Conservation (phyloP, 192 early-diverging fungal genomes). For the Podila verticillata region DNA sequence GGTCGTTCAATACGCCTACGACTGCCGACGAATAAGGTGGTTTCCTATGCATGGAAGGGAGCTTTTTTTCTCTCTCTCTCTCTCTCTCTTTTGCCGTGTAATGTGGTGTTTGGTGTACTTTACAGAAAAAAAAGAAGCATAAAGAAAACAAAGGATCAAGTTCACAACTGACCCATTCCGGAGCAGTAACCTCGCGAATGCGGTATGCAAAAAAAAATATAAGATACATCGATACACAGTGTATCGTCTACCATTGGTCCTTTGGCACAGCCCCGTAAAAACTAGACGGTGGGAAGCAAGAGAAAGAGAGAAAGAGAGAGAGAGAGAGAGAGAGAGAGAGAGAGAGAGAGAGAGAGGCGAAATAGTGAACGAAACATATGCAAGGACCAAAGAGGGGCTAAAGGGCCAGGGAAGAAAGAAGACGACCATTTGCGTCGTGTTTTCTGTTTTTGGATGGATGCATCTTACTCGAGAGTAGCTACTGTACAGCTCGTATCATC, state of each 20-base stretch:
- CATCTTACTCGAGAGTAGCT: too few species aligned
- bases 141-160: constrained; percentile 1
- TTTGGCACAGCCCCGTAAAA: neutral
- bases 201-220: too few species aligned
- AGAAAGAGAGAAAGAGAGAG: constrained; percentile 2
- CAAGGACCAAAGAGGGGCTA: too few species aligned
- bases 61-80: too few species aligned
- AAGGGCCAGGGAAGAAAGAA: neutral
- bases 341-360: constrained; percentile 1
- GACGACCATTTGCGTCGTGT: neutral
- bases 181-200: neutral
- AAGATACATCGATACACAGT: neutral
- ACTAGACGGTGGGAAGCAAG: neutral
- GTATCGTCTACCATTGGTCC: neutral
- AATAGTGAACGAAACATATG: neutral
- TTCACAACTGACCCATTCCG: neutral
- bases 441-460: too few species aligned
- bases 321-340: too few species aligned
- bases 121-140: neutral
- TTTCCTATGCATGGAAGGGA: too few species aligned
- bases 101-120: neutral
- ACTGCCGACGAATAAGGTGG: too few species aligned
- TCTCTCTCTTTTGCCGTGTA: too few species aligned
- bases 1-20: too few species aligned
- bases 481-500: too few species aligned